These are phyloP conservation scores for Chenopodium album DNA, from an alignment of 148 eudicot species.

Conservation along the genomic window DNA sequence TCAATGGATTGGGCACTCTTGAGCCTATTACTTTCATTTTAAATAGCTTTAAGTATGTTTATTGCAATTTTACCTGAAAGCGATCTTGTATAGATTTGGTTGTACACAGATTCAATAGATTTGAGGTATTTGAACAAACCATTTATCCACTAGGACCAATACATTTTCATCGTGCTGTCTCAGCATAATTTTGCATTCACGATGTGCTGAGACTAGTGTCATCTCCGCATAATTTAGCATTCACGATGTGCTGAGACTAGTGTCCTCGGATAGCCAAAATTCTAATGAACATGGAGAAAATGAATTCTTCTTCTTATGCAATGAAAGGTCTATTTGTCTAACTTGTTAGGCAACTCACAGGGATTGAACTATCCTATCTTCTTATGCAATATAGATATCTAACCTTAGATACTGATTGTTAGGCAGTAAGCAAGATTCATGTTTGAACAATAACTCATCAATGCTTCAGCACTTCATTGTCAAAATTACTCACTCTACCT, in stretches of 20 bases:
- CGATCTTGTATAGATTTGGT: not conserved
- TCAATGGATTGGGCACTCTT: not conserved
- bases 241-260: no score
- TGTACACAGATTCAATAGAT: not conserved
- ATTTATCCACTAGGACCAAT: not conserved
- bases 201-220: not conserved
- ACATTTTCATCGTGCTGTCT: not conserved
- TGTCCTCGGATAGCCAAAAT: not conserved
- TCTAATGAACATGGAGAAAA: not conserved
- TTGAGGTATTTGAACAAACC: not conserved
- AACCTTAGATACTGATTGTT: not conserved
- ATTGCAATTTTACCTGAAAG: not conserved
- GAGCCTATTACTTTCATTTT: not conserved
- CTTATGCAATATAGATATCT: not conserved
- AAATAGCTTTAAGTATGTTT: not conserved
- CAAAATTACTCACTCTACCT: conserved; percentile 3
- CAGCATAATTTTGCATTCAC: not conserved
- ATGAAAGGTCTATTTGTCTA: not conserved
- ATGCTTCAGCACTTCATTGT: not conserved
- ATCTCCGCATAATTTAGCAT: no score
- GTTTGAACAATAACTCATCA: no score
- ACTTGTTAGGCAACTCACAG: not conserved
- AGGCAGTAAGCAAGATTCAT: no score
- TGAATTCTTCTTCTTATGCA: not conserved
- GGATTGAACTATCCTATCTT: not conserved